These are phyloP conservation scores for Penicillium sp. DNA, from an alignment of 2,329 filamentous ascomycete genomes.

Conservation along the genomic window DNA sequence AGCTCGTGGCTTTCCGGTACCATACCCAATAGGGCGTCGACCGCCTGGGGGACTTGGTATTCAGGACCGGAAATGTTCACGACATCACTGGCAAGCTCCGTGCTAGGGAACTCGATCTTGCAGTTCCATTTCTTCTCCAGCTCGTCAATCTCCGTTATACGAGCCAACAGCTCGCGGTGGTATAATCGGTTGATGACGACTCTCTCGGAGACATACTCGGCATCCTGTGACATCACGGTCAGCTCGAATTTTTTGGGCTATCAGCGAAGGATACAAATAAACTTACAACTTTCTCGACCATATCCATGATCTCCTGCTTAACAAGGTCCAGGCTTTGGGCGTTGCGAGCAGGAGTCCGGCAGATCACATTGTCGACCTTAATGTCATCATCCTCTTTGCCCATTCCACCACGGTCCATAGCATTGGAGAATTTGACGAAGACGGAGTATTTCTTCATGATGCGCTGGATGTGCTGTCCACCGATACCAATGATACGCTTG, in stretches of 20 bases:
- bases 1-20: slow-evolving; percentile 95
- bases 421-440: slow-evolving; percentile 99
- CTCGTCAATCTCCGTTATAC: slow-evolving; percentile 85
- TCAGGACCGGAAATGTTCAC: slow-evolving; percentile 95
- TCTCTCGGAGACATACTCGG: slow-evolving; percentile 91
- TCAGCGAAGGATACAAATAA: no score
- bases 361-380: slow-evolving; percentile 98
- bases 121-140: slow-evolving; percentile 99
- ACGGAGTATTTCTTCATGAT: slow-evolving; percentile 99
- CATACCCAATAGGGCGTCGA: slow-evolving; percentile 96
- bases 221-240: slow-evolving; percentile 60
- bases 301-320: slow-evolving; percentile 98
- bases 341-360: slow-evolving; percentile 93
- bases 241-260: no score
- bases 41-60: slow-evolving; percentile 95
- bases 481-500: slow-evolving; percentile 98
- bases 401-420: slow-evolving; percentile 93
- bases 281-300: slow-evolving; percentile 97
- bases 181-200: slow-evolving; percentile 93
- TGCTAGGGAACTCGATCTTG: slow-evolving; percentile 98
- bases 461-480: slow-evolving; percentile 95
- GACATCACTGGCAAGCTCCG: slow-evolving; percentile 93
- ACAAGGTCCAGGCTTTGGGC: slow-evolving; percentile 95
- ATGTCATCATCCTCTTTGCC: slow-evolving; percentile 97
- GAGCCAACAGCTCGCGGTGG: slow-evolving; percentile 87